Evolutionary conservation across 2,329 filamentous ascomycete genomes (phyloP).

Genomic region (Fusarium sulawesiense): DNA sequence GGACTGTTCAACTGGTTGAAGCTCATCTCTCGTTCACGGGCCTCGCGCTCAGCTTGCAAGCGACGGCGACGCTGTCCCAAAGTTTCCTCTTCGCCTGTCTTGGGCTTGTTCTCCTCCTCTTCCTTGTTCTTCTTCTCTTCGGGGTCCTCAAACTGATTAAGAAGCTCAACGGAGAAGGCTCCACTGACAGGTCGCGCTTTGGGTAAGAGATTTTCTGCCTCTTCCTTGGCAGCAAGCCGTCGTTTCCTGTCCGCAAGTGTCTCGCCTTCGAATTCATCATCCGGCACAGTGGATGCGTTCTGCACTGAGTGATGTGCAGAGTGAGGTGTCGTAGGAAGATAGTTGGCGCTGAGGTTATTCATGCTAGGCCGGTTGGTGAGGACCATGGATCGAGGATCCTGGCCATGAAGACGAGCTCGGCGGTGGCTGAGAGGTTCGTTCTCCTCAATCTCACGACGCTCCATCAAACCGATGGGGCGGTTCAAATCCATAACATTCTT

Average conservation of each 20-base stretch:
- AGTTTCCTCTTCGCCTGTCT: slow-evolving; percentile 73
- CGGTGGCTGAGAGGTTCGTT: slow-evolving; percentile 87
- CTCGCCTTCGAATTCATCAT: slow-evolving; percentile 70
- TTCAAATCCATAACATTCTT: slow-evolving; percentile 66
- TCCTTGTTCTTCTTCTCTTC: slow-evolving; percentile 55
- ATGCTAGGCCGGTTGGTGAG: slow-evolving; percentile 56
- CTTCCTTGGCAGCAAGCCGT: slow-evolving; percentile 70
- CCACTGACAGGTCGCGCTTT: slow-evolving; percentile 69
- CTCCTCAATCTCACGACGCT: slow-evolving; percentile 87
- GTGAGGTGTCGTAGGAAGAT: slow-evolving; percentile 35
- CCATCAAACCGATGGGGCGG: slow-evolving; percentile 79
- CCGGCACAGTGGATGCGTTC: slow-evolving; percentile 54
- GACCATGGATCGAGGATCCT: slow-evolving; percentile 58
- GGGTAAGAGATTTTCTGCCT: slow-evolving; percentile 59
- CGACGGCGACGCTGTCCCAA: slow-evolving; percentile 80
- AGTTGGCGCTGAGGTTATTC: slow-evolving; percentile 53
- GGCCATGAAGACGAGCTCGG: slow-evolving; percentile 78
- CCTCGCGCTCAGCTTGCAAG: slow-evolving; percentile 76
- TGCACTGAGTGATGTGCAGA: slow-evolving; percentile 41
- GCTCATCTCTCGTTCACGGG: slow-evolving; percentile 67
- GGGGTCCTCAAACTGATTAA: slow-evolving; percentile 70
- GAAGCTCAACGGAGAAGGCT: slow-evolving; percentile 75
- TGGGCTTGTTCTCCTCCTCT: slow-evolving; percentile 51
- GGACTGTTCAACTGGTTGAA: slow-evolving; percentile 46
- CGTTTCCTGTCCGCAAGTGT: slow-evolving; percentile 74